A percentile compares a stretch with the other conserved stretches of the same genome.
Conservation (phyloP, 2,329 filamentous ascomycete species). For the Herpotrichia juniperi region DNA sequence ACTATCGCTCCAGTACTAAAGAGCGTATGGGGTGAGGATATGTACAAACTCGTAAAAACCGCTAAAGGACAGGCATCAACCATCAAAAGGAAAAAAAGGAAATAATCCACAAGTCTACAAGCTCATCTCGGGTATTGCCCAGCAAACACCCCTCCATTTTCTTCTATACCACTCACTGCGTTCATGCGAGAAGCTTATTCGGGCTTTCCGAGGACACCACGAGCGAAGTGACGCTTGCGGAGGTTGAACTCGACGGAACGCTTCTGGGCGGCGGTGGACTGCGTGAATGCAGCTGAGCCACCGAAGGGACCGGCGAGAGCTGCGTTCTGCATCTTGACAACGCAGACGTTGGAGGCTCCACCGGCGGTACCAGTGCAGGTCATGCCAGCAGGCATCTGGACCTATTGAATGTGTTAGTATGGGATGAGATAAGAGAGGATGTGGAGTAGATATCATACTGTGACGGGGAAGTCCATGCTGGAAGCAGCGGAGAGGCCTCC, state of each 20-base stretch:
- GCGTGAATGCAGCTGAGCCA: slow-evolving; percentile 69
- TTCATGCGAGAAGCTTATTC: slow-evolving; percentile 18
- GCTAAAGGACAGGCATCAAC: slow-evolving; percentile 1
- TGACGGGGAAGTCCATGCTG: slow-evolving; percentile 69
- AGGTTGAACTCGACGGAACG: slow-evolving; percentile 63
- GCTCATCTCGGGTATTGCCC: slow-evolving; percentile 15
- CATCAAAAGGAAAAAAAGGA: slow-evolving; percentile 3
- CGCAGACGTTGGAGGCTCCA: slow-evolving; percentile 66
- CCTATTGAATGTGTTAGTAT: slow-evolving; percentile 27
- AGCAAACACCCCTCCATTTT: slow-evolving; percentile 13
- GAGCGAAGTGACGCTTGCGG: slow-evolving; percentile 44
- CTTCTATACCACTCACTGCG: neutral
- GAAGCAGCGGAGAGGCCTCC: slow-evolving; percentile 64
- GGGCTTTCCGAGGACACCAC: slow-evolving; percentile 41
- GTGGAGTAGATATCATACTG: slow-evolving; percentile 27
- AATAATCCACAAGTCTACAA: neutral
- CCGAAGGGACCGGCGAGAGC: slow-evolving; percentile 70
- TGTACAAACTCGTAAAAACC: slow-evolving; percentile 1
- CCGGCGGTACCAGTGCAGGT: slow-evolving; percentile 66
- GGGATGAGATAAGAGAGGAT: neutral
- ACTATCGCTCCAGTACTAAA: slow-evolving; percentile 2
- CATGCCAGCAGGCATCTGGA: slow-evolving; percentile 72
- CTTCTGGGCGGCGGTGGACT: slow-evolving; percentile 64
- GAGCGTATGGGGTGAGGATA: slow-evolving; percentile 2
- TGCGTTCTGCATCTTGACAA: slow-evolving; percentile 68